Evolutionary conservation across 2,329 filamentous ascomycete genomes (phyloP), one percentile per base, ranked within the genome.

Genomic region (Endoconidiophora polonica): DNA sequence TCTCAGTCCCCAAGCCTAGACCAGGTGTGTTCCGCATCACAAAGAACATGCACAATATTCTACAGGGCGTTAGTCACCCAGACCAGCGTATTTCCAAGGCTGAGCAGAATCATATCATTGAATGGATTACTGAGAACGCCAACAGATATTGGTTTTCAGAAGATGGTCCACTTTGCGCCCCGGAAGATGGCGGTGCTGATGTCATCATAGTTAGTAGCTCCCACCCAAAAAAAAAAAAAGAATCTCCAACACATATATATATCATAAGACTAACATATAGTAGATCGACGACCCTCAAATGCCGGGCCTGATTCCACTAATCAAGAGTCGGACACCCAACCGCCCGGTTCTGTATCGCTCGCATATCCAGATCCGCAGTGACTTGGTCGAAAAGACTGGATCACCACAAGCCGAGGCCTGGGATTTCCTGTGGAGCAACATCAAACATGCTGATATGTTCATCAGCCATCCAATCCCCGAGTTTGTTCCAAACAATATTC

Each of bases 41-140:
- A 56, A 91, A 91, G 66, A 87, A 82, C 56, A 83, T 87, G 57
- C 85, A 91, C 73, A 91, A 91, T 64, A 88, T 90, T 55, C 76
- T 91, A 2, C 85, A 91, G 65, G 85, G 84, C 6, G 84, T 88
- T 40, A 77, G 78, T 39, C 68, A 72, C 23, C 74, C 77, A 0
- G 72, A 75, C 2, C 73, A 84, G 56, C 72, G 76, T n/a, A 69
- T 90, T 29, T 76, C 71, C 0, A 57, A 68, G 1, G 73, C 81
- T 2, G 75, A 84, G 52, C 77, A 79, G 57, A 61, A 66, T 1
- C 64, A 68, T n/a, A 75, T 90, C 47, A 73, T 72, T 7, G 73
- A 78, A 44, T 91, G 85, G 85, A 80, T 84, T 51, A 66, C 70
- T 10, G 74, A 82, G 10, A 90, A 90, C 61, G 80, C 83, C 4